Base-by-base conservation (phyloP, 148 eudicot genomes). In the Agrostemma githago region DNA sequence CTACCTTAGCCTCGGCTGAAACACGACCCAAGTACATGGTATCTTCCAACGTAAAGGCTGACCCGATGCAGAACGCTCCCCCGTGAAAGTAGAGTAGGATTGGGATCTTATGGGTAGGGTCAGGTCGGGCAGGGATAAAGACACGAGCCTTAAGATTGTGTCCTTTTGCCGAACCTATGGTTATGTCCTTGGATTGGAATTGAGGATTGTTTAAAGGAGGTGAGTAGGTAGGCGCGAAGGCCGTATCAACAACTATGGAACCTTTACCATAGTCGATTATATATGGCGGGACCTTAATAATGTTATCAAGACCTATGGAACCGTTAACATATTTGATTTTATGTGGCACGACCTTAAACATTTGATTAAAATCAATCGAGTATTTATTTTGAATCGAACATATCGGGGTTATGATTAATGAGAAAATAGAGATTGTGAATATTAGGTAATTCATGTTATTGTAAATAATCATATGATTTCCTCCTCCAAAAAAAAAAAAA, bases 11-110 rank as follows among this genome's bases (percentile, higher is more conserved):
- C 38, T 71, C 44, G 2, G 78, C 76, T 7, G 70, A 79, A 34
- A 85, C 71, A 1, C 62, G 71, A 3, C 74, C 73, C 38, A 84
- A 20, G 54, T 42, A 76, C 14, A 17, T 57, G 26, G 72, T 64
- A 66, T 80, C 79, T 0, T 39, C n/a, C 56, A 64, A 20, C 2
- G 60, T 17, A 56, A 78, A 81, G 4, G 86, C 66, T 1, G 82
- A 72, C 3, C 75, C 78, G 12, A 81, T 78, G 64, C 78, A 81
- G 59, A 79, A 81, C 0, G 82, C 87, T 1, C 87, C 84, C 16
- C 84, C 87, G 11, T 84, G 87, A 42, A 79, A 74, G 75, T 76
- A 84, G 21, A 84, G 54, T 0, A 84, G 68, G 3, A 84, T 44
- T 0, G 84, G 84, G 8, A 79, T 34, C 56, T 74, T 76, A 1